Percentiles rank a stretch among this genome's conserved stretches.
Evolutionary conservation across 2,329 filamentous ascomycete genomes (phyloP).

Genomic region (Colletotrichum sp.): DNA sequence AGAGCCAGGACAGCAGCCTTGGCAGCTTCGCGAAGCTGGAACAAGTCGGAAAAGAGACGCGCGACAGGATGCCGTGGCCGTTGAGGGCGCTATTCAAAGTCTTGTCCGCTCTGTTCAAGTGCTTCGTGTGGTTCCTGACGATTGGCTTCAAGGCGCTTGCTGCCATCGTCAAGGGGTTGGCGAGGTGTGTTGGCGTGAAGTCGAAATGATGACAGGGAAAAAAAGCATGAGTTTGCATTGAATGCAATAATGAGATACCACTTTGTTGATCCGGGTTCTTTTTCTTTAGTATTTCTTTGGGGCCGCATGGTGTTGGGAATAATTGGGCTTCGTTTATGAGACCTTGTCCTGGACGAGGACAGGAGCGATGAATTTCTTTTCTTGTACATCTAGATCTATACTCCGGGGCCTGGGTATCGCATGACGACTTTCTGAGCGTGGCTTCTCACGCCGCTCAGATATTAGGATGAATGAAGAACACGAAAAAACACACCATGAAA

Average conservation of each 20-base stretch:
- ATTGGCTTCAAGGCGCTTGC: constrained; percentile 58
- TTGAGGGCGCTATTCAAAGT: constrained; percentile 55
- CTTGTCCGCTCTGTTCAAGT: constrained; percentile 60
- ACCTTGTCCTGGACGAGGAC: neutral
- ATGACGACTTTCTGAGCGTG: constrained; percentile 24
- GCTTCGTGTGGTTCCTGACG: constrained; percentile 63
- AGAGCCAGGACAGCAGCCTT: constrained; percentile 63
- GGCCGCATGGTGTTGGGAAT: neutral
- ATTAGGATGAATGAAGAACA: constrained; percentile 18
- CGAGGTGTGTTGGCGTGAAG: constrained; percentile 49
- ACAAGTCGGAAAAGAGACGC: constrained; percentile 40
- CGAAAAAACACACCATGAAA: neutral
- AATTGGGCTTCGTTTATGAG: constrained; percentile 7
- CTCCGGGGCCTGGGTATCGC: constrained; percentile 24
- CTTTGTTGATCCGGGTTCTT: constrained; percentile 2
- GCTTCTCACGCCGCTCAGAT: constrained; percentile 13
- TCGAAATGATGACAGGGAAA: neutral
- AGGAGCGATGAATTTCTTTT: constrained; percentile 8
- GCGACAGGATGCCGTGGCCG: constrained; percentile 55
- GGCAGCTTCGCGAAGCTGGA: constrained; percentile 46
- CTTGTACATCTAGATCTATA: constrained; percentile 22
- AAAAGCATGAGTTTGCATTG: neutral
- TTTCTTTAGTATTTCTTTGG: neutral
- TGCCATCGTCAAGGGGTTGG: constrained; percentile 54
- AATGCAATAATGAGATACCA: constrained; percentile 13